Base-by-base conservation (phyloP, 805 yeast species). In the Nakazawaea ambrosiae region DNA sequence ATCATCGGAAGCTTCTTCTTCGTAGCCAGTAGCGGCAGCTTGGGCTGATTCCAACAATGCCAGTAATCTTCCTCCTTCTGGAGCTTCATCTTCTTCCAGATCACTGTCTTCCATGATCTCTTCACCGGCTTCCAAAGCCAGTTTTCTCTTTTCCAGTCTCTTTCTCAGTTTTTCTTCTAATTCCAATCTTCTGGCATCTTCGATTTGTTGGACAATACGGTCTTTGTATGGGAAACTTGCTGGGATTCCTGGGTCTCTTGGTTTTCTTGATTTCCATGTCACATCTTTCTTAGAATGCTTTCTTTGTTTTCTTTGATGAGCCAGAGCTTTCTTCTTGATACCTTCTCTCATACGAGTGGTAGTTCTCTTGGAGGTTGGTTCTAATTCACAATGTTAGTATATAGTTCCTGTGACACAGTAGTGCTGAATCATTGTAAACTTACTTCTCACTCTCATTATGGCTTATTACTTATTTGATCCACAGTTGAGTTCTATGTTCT, bases 341-440 rank as follows among this genome's bases (percentile, higher is more conserved):
- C 98, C 98, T 60, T 89, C 96, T 55, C 88, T 78, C 85, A 89
- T 77, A 60, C 94, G 87, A 52, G 97, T 90, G 55, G 92, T 75
- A 36, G 79, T 71, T 65, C 97, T 78, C 64, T 90, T 92, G 43
- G 95, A 83, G 27, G 88, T 81, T 45, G 82, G 81, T 60, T 70
- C 65, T 70, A 63, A n/a, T n/a, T 23, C 4, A 5, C 9, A 23
- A 6, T n/a, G 28, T 26, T 26, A 26, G 28, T 26, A 26, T 22
- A 26, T 26, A 6, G 16, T 26, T 26, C 24, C 24, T 8, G 7
- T 22, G 10, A 22, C 10, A 22, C 10, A 8, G 24, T 22, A 10
- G 24, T 22, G 24, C 10, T 22, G 7, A 15, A 4, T 4, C 3
- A 5, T 15, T 3, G 10, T 27, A 27, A n/a, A n/a, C 36, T 24